Percentiles rank a stretch among this genome's conserved stretches.
These are phyloP conservation scores for Picea sitchensis DNA, from an alignment of 75 land plant species.

Conservation along the genomic window DNA sequence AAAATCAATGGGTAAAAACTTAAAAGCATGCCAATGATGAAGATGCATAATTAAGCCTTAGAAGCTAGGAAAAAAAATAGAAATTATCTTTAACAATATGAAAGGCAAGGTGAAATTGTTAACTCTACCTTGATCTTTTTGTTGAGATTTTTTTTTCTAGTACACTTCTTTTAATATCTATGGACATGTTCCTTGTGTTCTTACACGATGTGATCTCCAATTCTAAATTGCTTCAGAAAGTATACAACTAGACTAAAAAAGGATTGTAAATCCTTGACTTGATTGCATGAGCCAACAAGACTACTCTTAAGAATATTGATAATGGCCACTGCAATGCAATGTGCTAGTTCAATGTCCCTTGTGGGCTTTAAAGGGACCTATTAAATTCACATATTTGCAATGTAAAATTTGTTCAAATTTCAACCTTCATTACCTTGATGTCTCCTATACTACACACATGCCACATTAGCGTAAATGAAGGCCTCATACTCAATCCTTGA, in stretches of 20 bases:
- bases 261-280: not conserved
- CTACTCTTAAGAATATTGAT: not conserved
- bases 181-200: constrained; percentile 49
- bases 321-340: not conserved
- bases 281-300: not conserved
- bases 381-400: too few relatives aligned
- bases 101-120: not conserved
- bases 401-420: not conserved
- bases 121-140: constrained; percentile 66
- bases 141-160: constrained; percentile 48
- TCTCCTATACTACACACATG: not conserved
- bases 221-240: constrained; percentile 1
- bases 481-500: not conserved
- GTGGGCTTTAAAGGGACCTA: too few relatives aligned
- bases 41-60: not conserved
- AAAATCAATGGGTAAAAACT: not conserved
- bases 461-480: not conserved
- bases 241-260: not conserved
- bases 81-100: not conserved
- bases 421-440: not conserved
- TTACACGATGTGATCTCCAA: constrained; percentile 29
- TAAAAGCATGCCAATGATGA: not conserved
- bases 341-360: too few relatives aligned
- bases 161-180: constrained; percentile 53
- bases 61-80: not conserved